Base-by-base conservation (phyloP, 306 rosid species). In the Mucuna pruriens region DNA sequence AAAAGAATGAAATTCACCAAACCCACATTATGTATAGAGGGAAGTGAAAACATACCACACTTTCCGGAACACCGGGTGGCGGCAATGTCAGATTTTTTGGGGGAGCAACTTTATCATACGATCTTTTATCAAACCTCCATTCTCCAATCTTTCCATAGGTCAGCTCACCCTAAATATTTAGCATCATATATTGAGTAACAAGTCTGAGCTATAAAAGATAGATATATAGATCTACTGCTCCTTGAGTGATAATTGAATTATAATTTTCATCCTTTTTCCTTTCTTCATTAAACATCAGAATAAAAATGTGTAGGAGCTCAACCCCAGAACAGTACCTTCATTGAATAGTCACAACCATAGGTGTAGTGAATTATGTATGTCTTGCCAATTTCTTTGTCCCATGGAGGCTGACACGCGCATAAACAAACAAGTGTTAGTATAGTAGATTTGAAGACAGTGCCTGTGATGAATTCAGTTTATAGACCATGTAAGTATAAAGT, bases 121-220 rank as follows among this genome's bases (percentile, higher is more conserved):
- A 90, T 82, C 99, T 86, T 83, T 96, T 96, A 82, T 92, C 99
- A 71, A 96, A 96, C 75, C 99, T 90, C 99, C 99, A 96, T 86
- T 96, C 99, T 80, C 99, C 99, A 44, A 94, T 96, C 83, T 94
- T 93, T 82, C 98, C 99, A 82, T 92, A 91, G 22, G 98, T 96
- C 63, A 91, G 51, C 83, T 94, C 95, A 75, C 99, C 98, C 99
- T 93, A 70, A 52, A 78, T 54, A 72, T 71, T 55, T 29, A 66
- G 34, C 26, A 87, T 19, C 67, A 74, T 66, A 51, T 17, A 36
- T 26, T 78, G n/a, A 84, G 74, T 69, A 38, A 73, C 67, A 34
- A 34, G 17, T 54, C 73, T 33, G 46, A 80, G 58, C 51, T 72
- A 57, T 48, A 34, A 25, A 71, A 40, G 46, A 74, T 29, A 74